Evolutionary conservation across 768 basidiomycete genomes (phyloP).

Genomic region (Ramaria rubella): DNA sequence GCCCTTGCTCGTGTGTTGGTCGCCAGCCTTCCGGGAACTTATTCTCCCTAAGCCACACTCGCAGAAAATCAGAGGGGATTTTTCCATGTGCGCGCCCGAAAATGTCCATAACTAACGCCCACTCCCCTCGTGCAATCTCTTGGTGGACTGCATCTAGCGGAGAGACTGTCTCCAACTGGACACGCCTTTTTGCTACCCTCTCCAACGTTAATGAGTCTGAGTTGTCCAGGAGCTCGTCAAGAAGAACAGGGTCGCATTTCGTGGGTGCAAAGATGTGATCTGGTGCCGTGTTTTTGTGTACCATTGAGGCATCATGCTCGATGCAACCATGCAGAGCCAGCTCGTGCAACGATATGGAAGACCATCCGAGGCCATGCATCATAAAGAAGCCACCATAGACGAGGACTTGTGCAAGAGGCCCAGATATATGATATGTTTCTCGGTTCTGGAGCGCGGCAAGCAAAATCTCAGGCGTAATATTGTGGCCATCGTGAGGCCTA

Average conservation of each 20-base stretch:
- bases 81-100: slow-evolving; percentile 28
- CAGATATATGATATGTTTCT: slow-evolving; percentile 49
- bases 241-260: slow-evolving; percentile 12
- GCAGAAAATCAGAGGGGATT: not conserved
- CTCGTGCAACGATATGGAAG: slow-evolving; percentile 15
- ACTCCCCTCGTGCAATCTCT: slow-evolving; percentile 52
- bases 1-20: slow-evolving; percentile 16
- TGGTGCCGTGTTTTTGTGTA: slow-evolving; percentile 18
- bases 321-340: slow-evolving; percentile 23
- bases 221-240: slow-evolving; percentile 14
- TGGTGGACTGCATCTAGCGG: slow-evolving; percentile 40
- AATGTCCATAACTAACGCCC: slow-evolving; percentile 51
- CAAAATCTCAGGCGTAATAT: not conserved
- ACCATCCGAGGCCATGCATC: slow-evolving; percentile 28
- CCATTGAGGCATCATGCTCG: slow-evolving; percentile 26
- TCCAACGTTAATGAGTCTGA: not conserved
- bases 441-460: not conserved
- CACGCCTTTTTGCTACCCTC: not conserved
- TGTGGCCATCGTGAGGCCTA: slow-evolving; percentile 1
- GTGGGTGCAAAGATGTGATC: slow-evolving; percentile 18
- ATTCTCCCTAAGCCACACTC: slow-evolving; percentile 54
- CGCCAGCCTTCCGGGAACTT: slow-evolving; percentile 54
- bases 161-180: not conserved
- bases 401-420: slow-evolving; percentile 49
- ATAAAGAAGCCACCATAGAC: slow-evolving; percentile 41